Conservation (phyloP, 2,329 filamentous ascomycete species). For the Neospermospora avenae region DNA sequence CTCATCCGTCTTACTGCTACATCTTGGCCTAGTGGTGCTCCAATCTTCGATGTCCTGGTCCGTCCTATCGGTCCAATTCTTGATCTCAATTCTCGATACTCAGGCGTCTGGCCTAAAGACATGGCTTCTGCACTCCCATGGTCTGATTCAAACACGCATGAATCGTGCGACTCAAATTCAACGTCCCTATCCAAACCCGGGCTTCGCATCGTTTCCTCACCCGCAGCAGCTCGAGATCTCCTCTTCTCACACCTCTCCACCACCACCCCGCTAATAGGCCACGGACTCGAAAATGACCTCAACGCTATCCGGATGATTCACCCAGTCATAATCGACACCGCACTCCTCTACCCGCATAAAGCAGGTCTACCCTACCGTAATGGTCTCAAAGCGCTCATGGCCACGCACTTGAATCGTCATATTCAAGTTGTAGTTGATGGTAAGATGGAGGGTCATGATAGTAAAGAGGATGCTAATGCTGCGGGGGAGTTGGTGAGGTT, state of each 20-base stretch:
- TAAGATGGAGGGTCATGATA: constrained; percentile 70
- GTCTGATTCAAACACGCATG: constrained; percentile 30
- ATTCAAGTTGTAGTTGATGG: constrained; percentile 67
- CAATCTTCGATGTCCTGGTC: constrained; percentile 80
- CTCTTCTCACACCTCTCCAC: constrained; percentile 75
- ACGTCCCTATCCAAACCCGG: constrained; percentile 37
- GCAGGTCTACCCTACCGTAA: constrained; percentile 73
- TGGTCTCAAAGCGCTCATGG: constrained; percentile 72
- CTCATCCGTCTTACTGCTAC: constrained; percentile 86
- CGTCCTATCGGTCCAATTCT: constrained; percentile 78
- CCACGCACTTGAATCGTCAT: constrained; percentile 64
- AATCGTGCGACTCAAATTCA: constrained; percentile 20
- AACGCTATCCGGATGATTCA: constrained; percentile 84
- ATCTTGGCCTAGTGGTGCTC: constrained; percentile 75
- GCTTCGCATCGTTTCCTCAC: constrained; percentile 73
- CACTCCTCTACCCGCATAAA: constrained; percentile 77
- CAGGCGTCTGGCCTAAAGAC: constrained; percentile 78
- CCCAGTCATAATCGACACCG: constrained; percentile 79
- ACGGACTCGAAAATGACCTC: constrained; percentile 93
- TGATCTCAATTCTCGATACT: constrained; percentile 90
- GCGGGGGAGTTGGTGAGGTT: constrained; percentile 81
- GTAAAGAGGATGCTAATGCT: constrained; percentile 83
- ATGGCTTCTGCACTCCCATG: constrained; percentile 65
- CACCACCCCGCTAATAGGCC: constrained; percentile 80
- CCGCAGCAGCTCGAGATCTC: constrained; percentile 68